These are phyloP conservation scores for Trichoderma gamsii DNA, from an alignment of 495 filamentous ascomycete species.

Conservation along the genomic window DNA sequence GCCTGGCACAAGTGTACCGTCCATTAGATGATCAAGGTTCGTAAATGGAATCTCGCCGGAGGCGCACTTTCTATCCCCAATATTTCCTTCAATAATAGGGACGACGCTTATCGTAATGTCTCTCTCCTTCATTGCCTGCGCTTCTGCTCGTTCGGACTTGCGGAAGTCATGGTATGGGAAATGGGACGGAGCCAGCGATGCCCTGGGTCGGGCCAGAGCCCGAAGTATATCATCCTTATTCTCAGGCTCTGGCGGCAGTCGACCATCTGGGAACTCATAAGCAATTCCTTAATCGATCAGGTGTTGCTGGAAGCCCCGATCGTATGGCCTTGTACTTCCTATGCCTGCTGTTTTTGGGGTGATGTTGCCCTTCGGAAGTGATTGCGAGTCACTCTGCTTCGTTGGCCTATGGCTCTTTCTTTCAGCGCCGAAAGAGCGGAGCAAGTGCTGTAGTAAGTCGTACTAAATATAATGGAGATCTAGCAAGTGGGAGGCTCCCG, in stretches of 20 bases:
- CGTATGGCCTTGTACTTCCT: conserved; percentile 20
- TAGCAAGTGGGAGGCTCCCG: too few species aligned
- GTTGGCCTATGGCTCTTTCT: too few species aligned
- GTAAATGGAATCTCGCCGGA: conserved; percentile 16
- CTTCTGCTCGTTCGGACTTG: conserved; percentile 13
- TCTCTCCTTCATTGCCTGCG: not conserved
- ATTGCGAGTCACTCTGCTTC: too few species aligned
- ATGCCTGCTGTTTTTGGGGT: too few species aligned
- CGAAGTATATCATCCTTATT: not conserved
- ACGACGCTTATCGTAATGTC: not conserved
- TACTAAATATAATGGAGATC: too few species aligned
- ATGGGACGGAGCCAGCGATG: conserved; percentile 16
- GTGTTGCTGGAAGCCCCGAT: conserved; percentile 21
- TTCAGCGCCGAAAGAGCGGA: too few species aligned
- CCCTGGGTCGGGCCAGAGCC: conserved; percentile 15
- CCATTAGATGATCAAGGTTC: conserved; percentile 17
- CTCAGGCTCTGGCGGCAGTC: not conserved
- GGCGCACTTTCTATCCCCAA: not conserved
- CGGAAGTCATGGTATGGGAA: conserved; percentile 16
- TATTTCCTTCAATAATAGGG: not conserved
- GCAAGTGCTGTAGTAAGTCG: too few species aligned
- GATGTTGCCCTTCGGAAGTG: too few species aligned
- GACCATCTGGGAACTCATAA: not conserved
- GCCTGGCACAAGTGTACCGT: conserved; percentile 17
- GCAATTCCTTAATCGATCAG: conserved; percentile 19